Percentiles rank a stretch among this genome's conserved stretches.
Evolutionary conservation across 441 rosid species (phyloP).

Genomic region (Adansonia gregorii): DNA sequence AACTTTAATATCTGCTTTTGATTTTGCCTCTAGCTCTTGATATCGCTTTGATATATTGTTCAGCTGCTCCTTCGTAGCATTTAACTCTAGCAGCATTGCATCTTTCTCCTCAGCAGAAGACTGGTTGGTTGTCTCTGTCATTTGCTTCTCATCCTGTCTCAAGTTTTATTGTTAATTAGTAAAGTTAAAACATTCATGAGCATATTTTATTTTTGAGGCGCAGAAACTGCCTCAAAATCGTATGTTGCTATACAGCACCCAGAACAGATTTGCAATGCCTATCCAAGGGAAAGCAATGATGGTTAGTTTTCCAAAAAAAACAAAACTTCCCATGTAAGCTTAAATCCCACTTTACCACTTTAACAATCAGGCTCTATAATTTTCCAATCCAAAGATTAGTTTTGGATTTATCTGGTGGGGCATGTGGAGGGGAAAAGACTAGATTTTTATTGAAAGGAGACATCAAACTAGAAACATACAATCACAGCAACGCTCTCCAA

Average conservation of each 20-base stretch:
- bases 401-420: background rate
- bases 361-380: background rate
- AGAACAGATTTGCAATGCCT: background rate
- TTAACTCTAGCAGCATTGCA: slow-evolving; percentile 58
- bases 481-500: background rate
- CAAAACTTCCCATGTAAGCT: background rate
- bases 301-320: background rate
- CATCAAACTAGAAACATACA: slow-evolving; percentile 10
- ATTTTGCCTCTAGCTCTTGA: slow-evolving; percentile 82
- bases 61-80: slow-evolving; percentile 70
- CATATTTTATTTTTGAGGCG: background rate
- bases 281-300: slow-evolving; percentile 13
- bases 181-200: too few relatives aligned
- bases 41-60: slow-evolving; percentile 64
- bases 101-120: slow-evolving; percentile 48
- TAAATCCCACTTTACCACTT: background rate
- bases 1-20: slow-evolving; percentile 90
- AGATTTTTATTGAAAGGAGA: background rate
- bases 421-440: background rate
- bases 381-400: background rate
- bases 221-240: background rate
- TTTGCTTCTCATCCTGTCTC: slow-evolving; percentile 62
- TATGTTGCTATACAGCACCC: background rate
- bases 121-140: slow-evolving; percentile 44
- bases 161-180: slow-evolving; percentile 7